A percentile compares a stretch with the other conserved stretches of the same genome.
phyloP scores from a whole-genome alignment of 2,329 filamentous ascomycete species.

The Conoideocrella luteorostrata region DNA sequence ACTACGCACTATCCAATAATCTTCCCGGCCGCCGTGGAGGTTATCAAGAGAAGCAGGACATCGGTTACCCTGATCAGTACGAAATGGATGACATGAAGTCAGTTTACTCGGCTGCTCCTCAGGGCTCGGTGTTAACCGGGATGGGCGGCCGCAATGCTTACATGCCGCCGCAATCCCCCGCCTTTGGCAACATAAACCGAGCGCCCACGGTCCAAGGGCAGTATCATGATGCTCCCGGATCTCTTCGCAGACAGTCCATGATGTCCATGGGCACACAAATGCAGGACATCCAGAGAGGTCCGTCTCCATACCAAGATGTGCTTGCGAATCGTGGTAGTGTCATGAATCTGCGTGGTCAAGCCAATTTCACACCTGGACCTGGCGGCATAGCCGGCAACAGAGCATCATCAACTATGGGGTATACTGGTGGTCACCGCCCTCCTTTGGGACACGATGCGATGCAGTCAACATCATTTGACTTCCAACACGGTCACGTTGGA shows the following conservation, averaged over 20 bases:
- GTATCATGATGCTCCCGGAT: constrained; percentile 42
- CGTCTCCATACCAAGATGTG: constrained; percentile 53
- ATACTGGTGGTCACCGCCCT: constrained; percentile 39
- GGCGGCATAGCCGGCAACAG: constrained; percentile 24
- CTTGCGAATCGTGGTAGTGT: constrained; percentile 50
- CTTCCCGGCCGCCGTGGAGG: constrained; percentile 84
- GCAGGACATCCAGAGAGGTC: constrained; percentile 40
- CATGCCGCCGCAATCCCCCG: constrained; percentile 79
- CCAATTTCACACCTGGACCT: constrained; percentile 40
- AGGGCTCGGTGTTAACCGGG: constrained; percentile 79
- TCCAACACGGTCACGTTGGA: constrained; percentile 53
- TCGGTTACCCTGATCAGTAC: constrained; percentile 68
- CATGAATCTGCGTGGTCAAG: constrained; percentile 49
- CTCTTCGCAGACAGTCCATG: constrained; percentile 63
- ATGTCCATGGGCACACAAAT: constrained; percentile 55
- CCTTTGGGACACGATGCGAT: constrained; percentile 40
- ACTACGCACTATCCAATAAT: constrained; percentile 81
- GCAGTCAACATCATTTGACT: constrained; percentile 53
- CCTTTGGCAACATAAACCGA: constrained; percentile 51
- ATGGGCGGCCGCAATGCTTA: constrained; percentile 68
- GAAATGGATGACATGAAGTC: constrained; percentile 99
- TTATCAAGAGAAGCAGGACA: constrained; percentile 56
- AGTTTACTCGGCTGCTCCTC: constrained; percentile 87
- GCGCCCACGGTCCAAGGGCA: constrained; percentile 38
- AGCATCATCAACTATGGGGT: constrained; percentile 42